Evolutionary conservation across 2,329 filamentous ascomycete species (phyloP).

Genomic region (Trichoderma guizhouense): DNA sequence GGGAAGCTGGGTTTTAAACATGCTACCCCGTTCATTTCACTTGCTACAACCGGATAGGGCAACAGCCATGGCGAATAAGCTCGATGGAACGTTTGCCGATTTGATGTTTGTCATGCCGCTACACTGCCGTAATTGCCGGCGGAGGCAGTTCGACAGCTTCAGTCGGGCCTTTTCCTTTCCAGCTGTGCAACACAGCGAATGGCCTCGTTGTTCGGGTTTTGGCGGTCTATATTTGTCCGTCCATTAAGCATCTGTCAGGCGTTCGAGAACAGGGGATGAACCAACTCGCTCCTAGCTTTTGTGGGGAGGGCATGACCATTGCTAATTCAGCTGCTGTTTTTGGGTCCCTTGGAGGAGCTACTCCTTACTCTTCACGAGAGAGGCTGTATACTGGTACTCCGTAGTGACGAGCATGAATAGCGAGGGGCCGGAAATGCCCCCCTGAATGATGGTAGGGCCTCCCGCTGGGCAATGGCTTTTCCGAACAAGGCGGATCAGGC

Average conservation of each 20-base stretch:
- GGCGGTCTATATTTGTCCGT: slow-evolving; percentile 2
- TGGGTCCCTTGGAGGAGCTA: not conserved
- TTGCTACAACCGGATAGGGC: slow-evolving; percentile 7
- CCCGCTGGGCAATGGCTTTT: not conserved
- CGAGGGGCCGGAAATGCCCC: not conserved
- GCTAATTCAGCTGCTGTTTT: not conserved
- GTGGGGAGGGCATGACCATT: not conserved
- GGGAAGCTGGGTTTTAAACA: slow-evolving; percentile 8
- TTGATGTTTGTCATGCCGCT: not conserved
- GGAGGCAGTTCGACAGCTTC: not conserved
- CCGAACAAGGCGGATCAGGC: not conserved
- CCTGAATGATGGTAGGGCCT: not conserved
- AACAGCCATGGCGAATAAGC: not conserved
- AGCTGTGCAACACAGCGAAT: not conserved
- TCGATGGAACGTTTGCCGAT: not conserved
- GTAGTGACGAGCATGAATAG: not conserved
- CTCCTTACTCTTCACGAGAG: not conserved
- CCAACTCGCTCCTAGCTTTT: not conserved
- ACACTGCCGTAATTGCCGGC: not conserved
- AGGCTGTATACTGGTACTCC: not conserved
- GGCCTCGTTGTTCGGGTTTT: not conserved
- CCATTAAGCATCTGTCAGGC: not conserved
- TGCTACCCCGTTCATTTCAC: slow-evolving; percentile 10
- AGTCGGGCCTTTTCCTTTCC: slow-evolving; percentile 12
- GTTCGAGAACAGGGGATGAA: not conserved